phyloP scores from a whole-genome alignment of 2,329 filamentous ascomycete species.

The Aureobasidium zeae region DNA sequence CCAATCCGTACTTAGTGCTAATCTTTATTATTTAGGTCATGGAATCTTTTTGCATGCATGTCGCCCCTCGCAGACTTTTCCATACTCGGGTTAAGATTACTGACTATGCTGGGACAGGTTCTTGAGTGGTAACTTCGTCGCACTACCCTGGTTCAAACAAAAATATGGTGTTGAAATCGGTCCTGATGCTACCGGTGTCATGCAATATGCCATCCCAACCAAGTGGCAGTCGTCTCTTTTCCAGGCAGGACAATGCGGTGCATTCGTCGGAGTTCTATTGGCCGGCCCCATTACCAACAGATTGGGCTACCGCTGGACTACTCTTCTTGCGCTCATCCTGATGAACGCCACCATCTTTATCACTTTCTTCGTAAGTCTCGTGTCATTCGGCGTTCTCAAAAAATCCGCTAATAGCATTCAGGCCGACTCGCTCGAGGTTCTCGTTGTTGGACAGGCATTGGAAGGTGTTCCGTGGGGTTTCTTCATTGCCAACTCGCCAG shows the following conservation, averaged over 20 bases:
- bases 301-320: constrained; percentile 52
- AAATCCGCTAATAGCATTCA: neutral
- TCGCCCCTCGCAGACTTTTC: no score
- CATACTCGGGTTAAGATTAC: no score
- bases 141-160: constrained; percentile 38
- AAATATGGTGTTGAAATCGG: constrained; percentile 39
- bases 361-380: constrained; percentile 40
- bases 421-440: constrained; percentile 35
- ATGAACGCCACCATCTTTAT: constrained; percentile 52
- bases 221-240: constrained; percentile 53
- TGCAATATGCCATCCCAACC: constrained; percentile 38
- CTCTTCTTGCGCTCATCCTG: constrained; percentile 45
- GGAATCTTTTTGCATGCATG: constrained; percentile 58
- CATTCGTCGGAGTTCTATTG: constrained; percentile 50
- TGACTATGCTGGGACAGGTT: no score
- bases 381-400: no score
- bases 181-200: no score
- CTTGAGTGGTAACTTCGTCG: constrained; percentile 51
- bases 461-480: constrained; percentile 57
- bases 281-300: constrained; percentile 51
- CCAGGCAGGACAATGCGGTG: constrained; percentile 47
- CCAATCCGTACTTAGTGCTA: constrained; percentile 19
- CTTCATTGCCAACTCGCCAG: constrained; percentile 56
- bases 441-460: constrained; percentile 47
- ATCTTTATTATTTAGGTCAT: constrained; percentile 45